Evolutionary conservation across 345 rosid species (phyloP).

Genomic region (Euphorbia lathyris): DNA sequence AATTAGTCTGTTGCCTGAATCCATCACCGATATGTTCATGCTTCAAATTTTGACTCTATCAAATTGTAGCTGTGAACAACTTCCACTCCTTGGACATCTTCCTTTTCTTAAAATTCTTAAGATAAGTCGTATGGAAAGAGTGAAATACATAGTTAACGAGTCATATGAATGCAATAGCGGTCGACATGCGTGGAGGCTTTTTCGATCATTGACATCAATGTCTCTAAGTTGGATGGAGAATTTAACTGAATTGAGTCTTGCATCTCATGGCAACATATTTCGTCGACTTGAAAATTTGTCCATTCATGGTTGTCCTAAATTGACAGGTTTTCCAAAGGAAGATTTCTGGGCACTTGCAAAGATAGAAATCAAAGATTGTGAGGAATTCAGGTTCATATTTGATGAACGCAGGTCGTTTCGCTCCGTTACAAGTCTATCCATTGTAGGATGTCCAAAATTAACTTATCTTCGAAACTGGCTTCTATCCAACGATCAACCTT

Average conservation of each 20-base stretch:
- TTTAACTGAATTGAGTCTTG: background rate
- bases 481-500: background rate
- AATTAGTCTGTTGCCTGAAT: too few relatives aligned
- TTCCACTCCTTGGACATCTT: too few relatives aligned
- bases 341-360: background rate
- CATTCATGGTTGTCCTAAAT: too few relatives aligned
- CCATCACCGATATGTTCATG: slow-evolving; percentile 1
- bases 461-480: background rate
- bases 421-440: background rate
- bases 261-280: background rate
- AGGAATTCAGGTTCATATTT: background rate
- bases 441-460: too few relatives aligned
- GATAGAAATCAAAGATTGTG: background rate
- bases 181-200: background rate
- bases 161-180: background rate
- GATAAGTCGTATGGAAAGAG: too few relatives aligned
- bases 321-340: background rate
- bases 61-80: too few relatives aligned
- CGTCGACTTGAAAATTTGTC: slow-evolving; percentile 12
- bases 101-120: too few relatives aligned
- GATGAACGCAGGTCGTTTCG: background rate
- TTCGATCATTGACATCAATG: background rate
- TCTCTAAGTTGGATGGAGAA: too few relatives aligned
- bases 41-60: too few relatives aligned
- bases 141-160: slow-evolving; percentile 2